phyloP scores from a whole-genome alignment of 371 early-diverging fungal genomes.

The Syncephalastrum monosporum region DNA sequence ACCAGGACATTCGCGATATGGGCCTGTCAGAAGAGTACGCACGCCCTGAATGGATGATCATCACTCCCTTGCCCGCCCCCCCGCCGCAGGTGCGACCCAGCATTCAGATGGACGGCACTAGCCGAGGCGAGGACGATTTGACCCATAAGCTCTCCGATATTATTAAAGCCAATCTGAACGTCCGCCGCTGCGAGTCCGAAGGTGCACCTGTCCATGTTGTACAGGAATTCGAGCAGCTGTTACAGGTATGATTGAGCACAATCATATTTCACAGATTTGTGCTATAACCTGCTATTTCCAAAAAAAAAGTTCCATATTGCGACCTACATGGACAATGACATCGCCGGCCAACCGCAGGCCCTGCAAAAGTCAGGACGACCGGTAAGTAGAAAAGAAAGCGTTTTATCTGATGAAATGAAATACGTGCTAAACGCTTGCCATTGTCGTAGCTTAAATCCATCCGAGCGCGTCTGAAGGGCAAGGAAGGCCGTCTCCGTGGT shows the following conservation, averaged over 20 bases:
- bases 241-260: conserved; percentile 62
- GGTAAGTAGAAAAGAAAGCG: conserved; percentile 42
- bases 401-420: conserved; percentile 1
- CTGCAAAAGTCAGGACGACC: conserved; percentile 98
- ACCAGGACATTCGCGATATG: conserved; percentile 88
- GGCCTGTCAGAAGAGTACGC: conserved; percentile 94
- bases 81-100: conserved; percentile 99
- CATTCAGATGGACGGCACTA: conserved; percentile 94
- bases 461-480: conserved; percentile 98
- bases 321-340: conserved; percentile 99
- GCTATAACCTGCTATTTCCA: not conserved
- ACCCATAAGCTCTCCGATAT: conserved; percentile 97
- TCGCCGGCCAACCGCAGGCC: conserved; percentile 97
- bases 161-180: conserved; percentile 94
- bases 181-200: conserved; percentile 91
- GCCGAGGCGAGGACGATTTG: conserved; percentile 98
- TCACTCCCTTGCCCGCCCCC: conserved; percentile 95
- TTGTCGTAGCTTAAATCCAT: conserved; percentile 85
- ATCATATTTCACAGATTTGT: not conserved
- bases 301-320: conserved; percentile 88
- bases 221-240: conserved; percentile 91
- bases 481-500: conserved; percentile 99
- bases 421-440: not conserved
- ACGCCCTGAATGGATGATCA: conserved; percentile 99
- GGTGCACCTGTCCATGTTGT: conserved; percentile 97